phyloP scores from a whole-genome alignment of 148 eudicot genomes.

The Heliosperma pusillum region DNA sequence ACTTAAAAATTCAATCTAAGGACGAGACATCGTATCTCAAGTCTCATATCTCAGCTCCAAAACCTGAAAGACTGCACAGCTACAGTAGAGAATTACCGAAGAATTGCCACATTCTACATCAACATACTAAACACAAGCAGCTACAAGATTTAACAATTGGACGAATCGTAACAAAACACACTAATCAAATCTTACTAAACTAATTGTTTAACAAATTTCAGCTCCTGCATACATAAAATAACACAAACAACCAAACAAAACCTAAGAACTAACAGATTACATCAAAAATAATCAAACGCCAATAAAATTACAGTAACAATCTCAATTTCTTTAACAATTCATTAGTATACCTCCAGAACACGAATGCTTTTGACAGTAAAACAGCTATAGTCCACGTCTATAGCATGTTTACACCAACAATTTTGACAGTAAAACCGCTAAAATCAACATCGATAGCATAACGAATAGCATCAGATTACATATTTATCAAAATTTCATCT shows the following conservation, averaged over 20 bases:
- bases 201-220: not conserved
- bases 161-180: not conserved
- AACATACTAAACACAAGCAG: not conserved
- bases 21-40: not conserved
- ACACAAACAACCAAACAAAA: not conserved
- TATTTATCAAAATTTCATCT: not conserved
- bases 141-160: not conserved
- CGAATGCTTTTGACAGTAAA: too few relatives aligned
- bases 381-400: too few relatives aligned
- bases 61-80: not conserved
- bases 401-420: not conserved
- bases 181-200: not conserved
- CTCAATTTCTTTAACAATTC: not conserved
- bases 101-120: not conserved
- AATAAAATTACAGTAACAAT: not conserved
- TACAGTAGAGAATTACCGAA: not conserved
- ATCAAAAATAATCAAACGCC: not conserved
- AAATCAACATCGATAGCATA: conserved; percentile 21
- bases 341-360: conserved; percentile 21
- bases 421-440: conserved; percentile 16
- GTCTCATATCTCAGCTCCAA: not conserved
- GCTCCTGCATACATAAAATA: not conserved
- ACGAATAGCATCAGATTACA: conserved; percentile 52
- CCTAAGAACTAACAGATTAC: not conserved
- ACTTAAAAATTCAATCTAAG: not conserved